Percentiles rank a stretch among this genome's conserved stretches.
Conservation (phyloP, 1,284 basidiomycete genomes). For the Trametes polyzona region DNA sequence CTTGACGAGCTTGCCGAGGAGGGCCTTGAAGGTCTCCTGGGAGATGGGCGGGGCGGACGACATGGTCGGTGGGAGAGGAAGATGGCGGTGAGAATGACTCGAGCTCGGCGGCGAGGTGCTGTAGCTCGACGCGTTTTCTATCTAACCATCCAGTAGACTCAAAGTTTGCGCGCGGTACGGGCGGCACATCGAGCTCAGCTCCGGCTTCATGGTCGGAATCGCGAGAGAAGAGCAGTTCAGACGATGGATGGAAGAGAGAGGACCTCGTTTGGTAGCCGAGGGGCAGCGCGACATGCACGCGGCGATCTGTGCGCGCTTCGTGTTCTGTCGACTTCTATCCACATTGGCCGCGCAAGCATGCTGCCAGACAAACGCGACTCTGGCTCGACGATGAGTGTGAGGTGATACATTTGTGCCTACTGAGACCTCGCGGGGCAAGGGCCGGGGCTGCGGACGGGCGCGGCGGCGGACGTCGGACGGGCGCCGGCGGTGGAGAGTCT, state of each 20-base stretch:
- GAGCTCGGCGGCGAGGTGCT: background rate
- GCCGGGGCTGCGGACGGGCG: background rate
- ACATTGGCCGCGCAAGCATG: background rate
- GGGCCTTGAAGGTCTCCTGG: conserved; percentile 71
- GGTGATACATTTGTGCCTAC: background rate
- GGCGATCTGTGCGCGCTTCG: background rate
- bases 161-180: background rate
- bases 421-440: background rate
- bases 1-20: conserved; percentile 78
- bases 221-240: background rate
- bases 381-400: background rate
- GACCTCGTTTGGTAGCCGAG: background rate
- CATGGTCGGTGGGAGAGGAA: conserved; percentile 23
- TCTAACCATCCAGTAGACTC: background rate
- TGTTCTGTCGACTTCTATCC: background rate
- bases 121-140: background rate
- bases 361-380: background rate
- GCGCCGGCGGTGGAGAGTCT: background rate
- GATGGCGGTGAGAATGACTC: conserved; percentile 10
- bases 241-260: background rate
- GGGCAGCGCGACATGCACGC: background rate
- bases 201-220: conserved; percentile 11
- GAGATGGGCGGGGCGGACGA: conserved; percentile 26
- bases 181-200: conserved; percentile 6
- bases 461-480: background rate